Conservation (phyloP, 192 early-diverging fungal genomes). For the Backusella tuberculispora region DNA sequence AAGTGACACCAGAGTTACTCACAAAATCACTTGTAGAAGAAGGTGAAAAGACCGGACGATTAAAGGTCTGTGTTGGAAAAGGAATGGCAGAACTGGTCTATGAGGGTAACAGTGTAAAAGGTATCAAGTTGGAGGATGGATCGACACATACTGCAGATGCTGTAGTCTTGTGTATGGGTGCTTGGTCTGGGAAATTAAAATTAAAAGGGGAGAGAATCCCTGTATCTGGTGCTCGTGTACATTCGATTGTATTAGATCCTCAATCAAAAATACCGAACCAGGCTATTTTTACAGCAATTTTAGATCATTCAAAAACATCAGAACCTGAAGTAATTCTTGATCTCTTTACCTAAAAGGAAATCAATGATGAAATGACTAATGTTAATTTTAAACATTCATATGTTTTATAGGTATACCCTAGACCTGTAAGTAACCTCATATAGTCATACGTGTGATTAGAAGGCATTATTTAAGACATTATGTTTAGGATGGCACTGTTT, state of each 20-base stretch:
- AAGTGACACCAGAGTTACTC: slow-evolving; percentile 47
- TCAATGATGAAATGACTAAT: not conserved
- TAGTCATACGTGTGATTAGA: not conserved
- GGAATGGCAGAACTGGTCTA: slow-evolving; percentile 25
- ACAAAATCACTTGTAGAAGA: slow-evolving; percentile 40
- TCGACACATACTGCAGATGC: slow-evolving; percentile 33
- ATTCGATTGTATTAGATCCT: slow-evolving; percentile 42
- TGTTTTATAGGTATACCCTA: not conserved
- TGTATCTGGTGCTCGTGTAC: slow-evolving; percentile 41
- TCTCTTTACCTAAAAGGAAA: too few species aligned
- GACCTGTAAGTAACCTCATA: not conserved
- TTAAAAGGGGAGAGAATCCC: slow-evolving; percentile 37
- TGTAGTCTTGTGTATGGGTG: slow-evolving; percentile 50
- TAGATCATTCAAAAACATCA: slow-evolving; percentile 33
- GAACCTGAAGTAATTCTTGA: slow-evolving; percentile 42
- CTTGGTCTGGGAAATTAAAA: slow-evolving; percentile 41
- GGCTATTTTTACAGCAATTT: slow-evolving; percentile 40
- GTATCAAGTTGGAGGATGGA: slow-evolving; percentile 36
- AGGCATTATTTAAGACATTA: not conserved
- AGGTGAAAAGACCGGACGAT: slow-evolving; percentile 35
- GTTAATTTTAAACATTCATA: not conserved
- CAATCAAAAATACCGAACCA: slow-evolving; percentile 32
- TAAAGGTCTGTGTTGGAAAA: slow-evolving; percentile 30
- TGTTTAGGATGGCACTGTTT: slow-evolving; percentile 47
- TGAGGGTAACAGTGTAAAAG: slow-evolving; percentile 19